Evolutionary conservation across 495 filamentous ascomycete genomes (phyloP).

Genomic region (Cercophora sp.): DNA sequence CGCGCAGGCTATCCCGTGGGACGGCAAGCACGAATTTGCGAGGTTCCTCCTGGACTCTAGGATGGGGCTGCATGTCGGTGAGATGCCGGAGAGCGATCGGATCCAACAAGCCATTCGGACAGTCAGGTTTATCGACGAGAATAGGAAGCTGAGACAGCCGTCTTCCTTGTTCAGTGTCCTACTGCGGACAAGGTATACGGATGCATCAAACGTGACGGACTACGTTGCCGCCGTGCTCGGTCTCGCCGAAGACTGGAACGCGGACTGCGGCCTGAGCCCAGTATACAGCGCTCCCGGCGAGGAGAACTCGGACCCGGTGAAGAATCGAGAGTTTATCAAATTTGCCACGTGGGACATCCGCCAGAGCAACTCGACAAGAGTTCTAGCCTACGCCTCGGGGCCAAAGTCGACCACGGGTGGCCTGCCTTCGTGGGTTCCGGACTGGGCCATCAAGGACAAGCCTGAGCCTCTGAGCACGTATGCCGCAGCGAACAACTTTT

Average conservation of each 20-base stretch:
- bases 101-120: not conserved
- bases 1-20: not conserved
- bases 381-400: not conserved
- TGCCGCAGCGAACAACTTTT: not conserved
- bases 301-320: not conserved
- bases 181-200: not conserved
- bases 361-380: not conserved
- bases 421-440: not conserved
- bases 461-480: not conserved
- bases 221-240: not conserved
- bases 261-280: not conserved
- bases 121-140: not conserved
- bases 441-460: not conserved
- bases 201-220: not conserved
- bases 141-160: not conserved
- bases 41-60: not conserved
- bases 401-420: not conserved
- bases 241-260: not conserved
- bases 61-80: not conserved
- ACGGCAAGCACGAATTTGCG: not conserved
- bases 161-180: not conserved
- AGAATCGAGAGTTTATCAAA: not conserved
- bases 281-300: not conserved
- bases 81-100: not conserved
- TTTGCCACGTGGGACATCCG: not conserved